Percentiles rank a stretch among this genome's conserved stretches.
These are phyloP conservation scores for Amaranthus hypochondriacus DNA, from an alignment of 148 eudicot genomes.

Conservation along the genomic window DNA sequence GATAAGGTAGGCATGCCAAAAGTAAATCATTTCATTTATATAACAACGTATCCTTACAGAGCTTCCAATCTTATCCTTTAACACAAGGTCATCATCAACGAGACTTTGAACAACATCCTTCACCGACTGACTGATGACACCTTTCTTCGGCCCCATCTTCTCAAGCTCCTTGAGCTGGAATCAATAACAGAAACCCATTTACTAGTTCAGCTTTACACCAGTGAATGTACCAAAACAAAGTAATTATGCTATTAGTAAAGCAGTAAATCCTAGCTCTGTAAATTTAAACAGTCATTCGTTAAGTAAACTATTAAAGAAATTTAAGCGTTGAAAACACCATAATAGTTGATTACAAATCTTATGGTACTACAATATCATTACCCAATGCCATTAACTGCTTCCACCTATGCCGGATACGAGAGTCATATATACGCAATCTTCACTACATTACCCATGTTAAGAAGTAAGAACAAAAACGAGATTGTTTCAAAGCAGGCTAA, in stretches of 20 bases:
- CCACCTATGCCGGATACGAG: too few relatives aligned
- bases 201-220: neutral
- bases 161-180: constrained; percentile 97
- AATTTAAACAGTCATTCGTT: neutral
- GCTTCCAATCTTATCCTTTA: constrained; percentile 91
- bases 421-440: too few relatives aligned
- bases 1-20: constrained; percentile 4
- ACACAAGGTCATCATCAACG: constrained; percentile 96
- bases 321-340: constrained; percentile 10
- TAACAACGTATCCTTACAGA: constrained; percentile 46
- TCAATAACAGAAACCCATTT: constrained; percentile 13
- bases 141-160: constrained; percentile 94
- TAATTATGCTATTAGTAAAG: neutral
- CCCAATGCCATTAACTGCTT: too few relatives aligned
- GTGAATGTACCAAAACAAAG: neutral
- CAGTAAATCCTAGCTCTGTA: neutral
- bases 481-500: neutral
- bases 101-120: constrained; percentile 94
- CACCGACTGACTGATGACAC: constrained; percentile 91
- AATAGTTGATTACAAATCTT: neutral
- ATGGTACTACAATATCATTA: neutral
- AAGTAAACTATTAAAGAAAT: neutral
- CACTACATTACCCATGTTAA: too few relatives aligned
- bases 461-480: too few relatives aligned
- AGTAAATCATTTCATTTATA: constrained; percentile 7